Evolutionary conservation across 140 eudicot species (phyloP), one percentile per base, ranked within the genome.

Genomic region (Ambrosia hybrid): DNA sequence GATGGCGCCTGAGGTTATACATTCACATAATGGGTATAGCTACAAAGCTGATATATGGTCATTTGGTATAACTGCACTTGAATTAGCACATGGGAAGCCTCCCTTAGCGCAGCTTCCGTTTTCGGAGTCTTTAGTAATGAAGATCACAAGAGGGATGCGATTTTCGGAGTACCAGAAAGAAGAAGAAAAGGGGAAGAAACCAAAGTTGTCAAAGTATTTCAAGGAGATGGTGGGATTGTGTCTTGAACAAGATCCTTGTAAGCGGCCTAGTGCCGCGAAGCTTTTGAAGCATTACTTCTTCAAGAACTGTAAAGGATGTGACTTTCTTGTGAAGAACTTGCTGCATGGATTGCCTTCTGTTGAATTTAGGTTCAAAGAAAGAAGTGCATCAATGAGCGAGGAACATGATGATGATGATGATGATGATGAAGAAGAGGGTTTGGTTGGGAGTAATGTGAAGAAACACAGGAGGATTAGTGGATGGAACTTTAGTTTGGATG

Each of bases 1-100:
- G 97, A 90, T 90, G 97, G 97, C 97, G 4, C 97, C 97, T 0
- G 97, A 90, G 64, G 97, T 90, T 46, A 81, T 87, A 26, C 89
- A 81, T 64, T 87, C 95, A 0, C 81, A 77, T 65, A 79, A 78
- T 3, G 97, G 97, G 21, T 90, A 90, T 67, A 80, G 89, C 69
- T 79, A 74, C 60, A 90, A 82, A 71, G 97, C 95, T 16, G 95
- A 90, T 73, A 90, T 90, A 9, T 90, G 96, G 96, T 90, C 96
- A 26, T 87, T 90, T 62, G 96, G 95, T 5, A 87, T 90, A 16
- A 90, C 96, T 12, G 96, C 96, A 4, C 48, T 90, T 9, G 96
- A 90, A 65, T 60, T 90, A 55, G 96, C 91, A 4, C 85, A 85
- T 4, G 96, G 96, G 6, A 75, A 88, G 73, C 91, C 96, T 74